phyloP scores from a whole-genome alignment of 2,329 filamentous ascomycete species.

The Alternaria dauci region DNA sequence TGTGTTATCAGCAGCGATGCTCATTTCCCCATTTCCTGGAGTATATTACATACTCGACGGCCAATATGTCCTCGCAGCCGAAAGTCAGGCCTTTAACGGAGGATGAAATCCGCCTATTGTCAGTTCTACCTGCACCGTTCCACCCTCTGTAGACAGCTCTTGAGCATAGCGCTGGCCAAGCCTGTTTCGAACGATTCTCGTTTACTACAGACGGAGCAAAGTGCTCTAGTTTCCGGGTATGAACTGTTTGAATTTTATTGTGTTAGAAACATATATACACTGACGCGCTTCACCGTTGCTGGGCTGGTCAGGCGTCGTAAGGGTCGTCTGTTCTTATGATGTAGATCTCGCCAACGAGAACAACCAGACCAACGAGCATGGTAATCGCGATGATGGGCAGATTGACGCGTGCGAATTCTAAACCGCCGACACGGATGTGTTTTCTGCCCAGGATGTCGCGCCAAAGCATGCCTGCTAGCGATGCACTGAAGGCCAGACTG shows the following conservation, averaged over 20 bases:
- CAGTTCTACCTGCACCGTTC: too few relatives aligned
- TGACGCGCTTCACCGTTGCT: not conserved
- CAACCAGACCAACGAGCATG: slow-evolving; percentile 70
- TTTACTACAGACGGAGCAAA: not conserved
- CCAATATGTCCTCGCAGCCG: too few relatives aligned
- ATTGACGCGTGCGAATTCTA: slow-evolving; percentile 74
- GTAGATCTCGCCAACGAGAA: slow-evolving; percentile 71
- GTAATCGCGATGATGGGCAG: slow-evolving; percentile 74
- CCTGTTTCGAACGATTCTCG: not conserved
- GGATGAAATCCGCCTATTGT: too few relatives aligned
- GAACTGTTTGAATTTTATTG: not conserved
- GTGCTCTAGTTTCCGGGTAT: not conserved
- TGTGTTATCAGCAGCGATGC: too few relatives aligned
- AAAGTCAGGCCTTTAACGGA: too few relatives aligned
- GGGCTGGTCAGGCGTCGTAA: slow-evolving; percentile 9
- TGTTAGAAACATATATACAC: not conserved
- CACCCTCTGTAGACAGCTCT: not conserved
- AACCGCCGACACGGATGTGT: slow-evolving; percentile 68
- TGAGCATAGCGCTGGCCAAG: not conserved
- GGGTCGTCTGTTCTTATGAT: slow-evolving; percentile 55
- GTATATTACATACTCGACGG: too few relatives aligned
- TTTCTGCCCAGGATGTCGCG: slow-evolving; percentile 73
- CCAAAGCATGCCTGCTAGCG: slow-evolving; percentile 76
- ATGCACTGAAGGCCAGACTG: slow-evolving; percentile 75
- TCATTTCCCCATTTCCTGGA: too few relatives aligned